Evolutionary conservation across 176 grass and related monocot genomes (phyloP), one percentile per base, ranked within the genome.

Genomic region (Oryza nivara): DNA sequence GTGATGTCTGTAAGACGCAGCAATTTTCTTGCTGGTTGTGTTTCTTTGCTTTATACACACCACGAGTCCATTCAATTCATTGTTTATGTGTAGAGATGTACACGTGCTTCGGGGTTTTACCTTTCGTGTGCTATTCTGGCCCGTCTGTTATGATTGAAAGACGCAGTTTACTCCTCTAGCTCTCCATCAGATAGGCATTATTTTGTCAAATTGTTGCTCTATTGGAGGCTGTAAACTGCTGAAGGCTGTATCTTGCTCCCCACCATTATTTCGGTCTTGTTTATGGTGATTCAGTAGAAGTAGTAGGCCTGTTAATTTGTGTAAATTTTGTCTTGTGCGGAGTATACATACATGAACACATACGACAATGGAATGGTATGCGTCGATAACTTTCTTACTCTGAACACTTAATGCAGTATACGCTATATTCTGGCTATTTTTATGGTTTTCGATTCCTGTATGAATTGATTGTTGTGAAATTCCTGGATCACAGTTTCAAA

Each of bases 61-160:
- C n/a, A n/a, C 80, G n/a, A 83, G 28, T 69, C 65, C 48, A 84
- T 90, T 80, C 70, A 52, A 70, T 83, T 90, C n/a, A 70, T 87
- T 87, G 28, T 87, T 75, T 75, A 10, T 68, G 11, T 38, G 85
- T 20, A 82, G 48, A 19, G 11, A 66, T 63, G 22, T 65, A 26
- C 26, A 67, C 54, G 73, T 70, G 40, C 28, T 41, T 70, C 7
- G 63, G 28, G 58, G 48, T 73, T 80, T 66, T 34, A 66, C 30
- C 32, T 15, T 67, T 69, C 25, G 51, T 77, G 11, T 36, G 11
- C 36, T 9, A 22, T 51, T 81, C 35, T 77, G 56, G 58, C 25
- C 67, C 35, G 10, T 64, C 9, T 20, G 66, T 47, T 83, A 65
- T 76, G 51, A 41, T 72, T 38, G 67, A 49, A 56, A 19, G 36